Base-by-base conservation (phyloP, 2,329 filamentous ascomycete genomes). In the Knoxdaviesia capensis region DNA sequence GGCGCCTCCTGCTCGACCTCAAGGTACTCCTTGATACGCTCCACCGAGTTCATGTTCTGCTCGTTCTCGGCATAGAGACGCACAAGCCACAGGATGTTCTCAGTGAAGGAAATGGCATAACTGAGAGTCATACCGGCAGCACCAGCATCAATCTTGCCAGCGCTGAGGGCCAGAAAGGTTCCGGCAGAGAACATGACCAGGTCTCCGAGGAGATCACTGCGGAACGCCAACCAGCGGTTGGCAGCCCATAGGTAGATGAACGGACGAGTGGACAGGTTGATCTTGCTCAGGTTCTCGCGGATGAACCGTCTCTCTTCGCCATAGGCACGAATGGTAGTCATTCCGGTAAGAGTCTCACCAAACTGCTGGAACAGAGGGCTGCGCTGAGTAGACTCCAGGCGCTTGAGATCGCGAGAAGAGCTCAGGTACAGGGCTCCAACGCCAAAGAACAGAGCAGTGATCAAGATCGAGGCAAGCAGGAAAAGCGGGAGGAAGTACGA, bases 11-110 rank as follows among this genome's bases (percentile, higher is more conserved):
- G 88, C 51, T 96, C 88, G 1, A 98, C 82, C 38, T 96, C 85
- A 34, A 96, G 71, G 54, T 96, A 98, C 56, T 98, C 90, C 63
- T 94, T 92, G 54, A 98, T 80, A 53, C 90, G 83, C 61, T 98
- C 90, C 40, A 96, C 87, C 3, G 88, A 88, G 61, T 98, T 98
- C 90, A 98, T 96, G 61, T 94, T 96, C 60, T 98, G 90, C 61
- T 98, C 90, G 53, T 96, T 94, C 54, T 83, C 76, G 0, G 87
- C 80, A 57, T 98, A 98, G 9, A 94, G 69, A 39, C 90, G 79
- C 31, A 98, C 87, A 43, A 96, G 77, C 90, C 90, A 98, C 11
- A 98, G 64, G 6, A 98, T 81, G 49, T 94, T 96, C 58, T 98
- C 90, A 0, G 87, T 93, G 53, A 98, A 98, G 1, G 84, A 88